Percentiles rank a stretch among this genome's conserved stretches.
Conservation (phyloP, 1,284 basidiomycete species). For the Ganoderma lucidum region DNA sequence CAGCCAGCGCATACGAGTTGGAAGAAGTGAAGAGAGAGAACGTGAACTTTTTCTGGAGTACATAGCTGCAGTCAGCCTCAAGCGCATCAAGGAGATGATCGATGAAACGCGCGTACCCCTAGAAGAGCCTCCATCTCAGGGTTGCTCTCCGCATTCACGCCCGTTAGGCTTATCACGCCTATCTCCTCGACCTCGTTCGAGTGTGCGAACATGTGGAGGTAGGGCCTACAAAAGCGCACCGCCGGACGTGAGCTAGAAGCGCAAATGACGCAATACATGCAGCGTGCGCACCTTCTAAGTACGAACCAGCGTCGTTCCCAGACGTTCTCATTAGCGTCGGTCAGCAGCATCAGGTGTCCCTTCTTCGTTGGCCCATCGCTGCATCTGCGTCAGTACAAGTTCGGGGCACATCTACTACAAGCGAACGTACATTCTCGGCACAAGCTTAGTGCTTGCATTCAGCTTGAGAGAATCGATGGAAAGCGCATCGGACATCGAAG, state of each 20-base stretch:
- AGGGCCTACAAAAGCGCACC: conserved; percentile 68
- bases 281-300: conserved; percentile 74
- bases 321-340: conserved; percentile 78
- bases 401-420: background rate
- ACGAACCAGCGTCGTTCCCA: conserved; percentile 93
- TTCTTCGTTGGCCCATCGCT: conserved; percentile 88
- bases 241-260: conserved; percentile 13
- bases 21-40: conserved; percentile 91
- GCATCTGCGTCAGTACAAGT: background rate
- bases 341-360: conserved; percentile 82
- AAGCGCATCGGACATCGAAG: conserved; percentile 45
- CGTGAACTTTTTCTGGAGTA: conserved; percentile 75
- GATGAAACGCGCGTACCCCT: conserved; percentile 63
- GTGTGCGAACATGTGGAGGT: conserved; percentile 87
- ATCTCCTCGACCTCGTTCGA: conserved; percentile 87
- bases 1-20: conserved; percentile 89
- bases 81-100: background rate
- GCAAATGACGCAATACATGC: background rate
- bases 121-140: conserved; percentile 88
- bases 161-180: conserved; percentile 84
- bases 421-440: conserved; percentile 68
- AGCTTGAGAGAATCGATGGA: conserved; percentile 68
- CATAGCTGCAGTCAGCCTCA: conserved; percentile 18
- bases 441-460: conserved; percentile 73
- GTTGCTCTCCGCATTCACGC: conserved; percentile 88